Percentiles rank a stretch among this genome's conserved stretches.
These are phyloP conservation scores for Trapa bicornis DNA, from an alignment of 345 rosid species.

Conservation along the genomic window DNA sequence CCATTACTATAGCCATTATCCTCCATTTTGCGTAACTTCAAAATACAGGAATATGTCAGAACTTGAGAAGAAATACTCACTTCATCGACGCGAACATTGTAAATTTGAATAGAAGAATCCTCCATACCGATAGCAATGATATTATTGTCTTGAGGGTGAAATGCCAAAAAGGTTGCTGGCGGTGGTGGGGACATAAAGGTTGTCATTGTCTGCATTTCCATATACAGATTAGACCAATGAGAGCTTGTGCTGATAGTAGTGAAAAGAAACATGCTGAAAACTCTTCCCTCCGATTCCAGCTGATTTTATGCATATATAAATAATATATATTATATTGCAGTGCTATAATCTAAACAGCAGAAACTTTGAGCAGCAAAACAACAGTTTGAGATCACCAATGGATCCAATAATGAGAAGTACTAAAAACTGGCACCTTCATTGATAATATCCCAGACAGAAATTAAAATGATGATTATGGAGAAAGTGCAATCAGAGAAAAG, in stretches of 20 bases:
- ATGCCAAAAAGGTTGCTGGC: conserved; percentile 71
- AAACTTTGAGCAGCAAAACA: background rate
- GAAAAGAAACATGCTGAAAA: background rate
- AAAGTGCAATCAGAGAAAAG: background rate
- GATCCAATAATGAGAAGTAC: background rate
- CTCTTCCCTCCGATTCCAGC: background rate
- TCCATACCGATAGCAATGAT: conserved; percentile 86
- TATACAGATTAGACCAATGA: background rate
- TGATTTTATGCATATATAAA: too few species aligned
- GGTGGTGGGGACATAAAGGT: conserved; percentile 81
- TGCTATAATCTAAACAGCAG: background rate
- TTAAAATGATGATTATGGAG: background rate
- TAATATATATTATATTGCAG: background rate
- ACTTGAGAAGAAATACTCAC: conserved; percentile 19
- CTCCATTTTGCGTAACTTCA: background rate
- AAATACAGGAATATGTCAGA: background rate
- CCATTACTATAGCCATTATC: background rate
- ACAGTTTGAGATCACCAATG: background rate
- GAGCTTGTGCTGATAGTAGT: background rate
- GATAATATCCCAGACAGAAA: background rate
- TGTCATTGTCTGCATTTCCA: conserved; percentile 47
- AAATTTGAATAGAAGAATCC: conserved; percentile 64
- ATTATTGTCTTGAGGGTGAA: conserved; percentile 60
- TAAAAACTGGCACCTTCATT: background rate
- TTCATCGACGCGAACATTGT: conserved; percentile 53